Percentiles rank a stretch among this genome's conserved stretches.
Evolutionary conservation across 2,329 filamentous ascomycete genomes (phyloP).

Genomic region (Pseudocercospora vitis): DNA sequence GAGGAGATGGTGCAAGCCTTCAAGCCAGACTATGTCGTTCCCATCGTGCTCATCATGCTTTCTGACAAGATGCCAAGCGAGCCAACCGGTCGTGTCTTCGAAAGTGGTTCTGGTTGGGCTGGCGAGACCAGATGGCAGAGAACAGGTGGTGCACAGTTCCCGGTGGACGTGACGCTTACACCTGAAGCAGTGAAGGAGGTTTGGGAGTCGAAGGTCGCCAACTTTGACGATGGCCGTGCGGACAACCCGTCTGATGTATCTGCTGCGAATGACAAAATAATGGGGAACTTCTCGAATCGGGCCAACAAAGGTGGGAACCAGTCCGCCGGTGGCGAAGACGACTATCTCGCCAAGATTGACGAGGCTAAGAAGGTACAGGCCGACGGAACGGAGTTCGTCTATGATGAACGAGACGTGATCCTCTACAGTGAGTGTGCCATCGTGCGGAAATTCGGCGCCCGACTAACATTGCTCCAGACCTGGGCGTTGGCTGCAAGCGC

Average conservation of each 20-base stretch:
- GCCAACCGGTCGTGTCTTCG: constrained; percentile 84
- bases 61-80: constrained; percentile 77
- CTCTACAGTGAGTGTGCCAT: constrained; percentile 66
- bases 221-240: constrained; percentile 83
- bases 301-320: constrained; percentile 57
- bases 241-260: constrained; percentile 80
- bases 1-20: constrained; percentile 98
- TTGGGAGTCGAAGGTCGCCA: constrained; percentile 70
- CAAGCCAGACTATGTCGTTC: constrained; percentile 98
- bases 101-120: constrained; percentile 93
- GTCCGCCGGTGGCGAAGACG: constrained; percentile 26
- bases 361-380: constrained; percentile 70
- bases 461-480: constrained; percentile 50
- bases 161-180: constrained; percentile 75
- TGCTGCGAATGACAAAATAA: constrained; percentile 75
- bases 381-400: constrained; percentile 74
- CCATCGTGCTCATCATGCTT: constrained; percentile 82
- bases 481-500: constrained; percentile 88
- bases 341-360: constrained; percentile 70
- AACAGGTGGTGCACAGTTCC: constrained; percentile 85
- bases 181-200: constrained; percentile 78
- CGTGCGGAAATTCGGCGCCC: not conserved
- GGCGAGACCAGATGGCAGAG: constrained; percentile 94
- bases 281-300: constrained; percentile 83
- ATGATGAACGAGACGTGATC: constrained; percentile 82